These are phyloP conservation scores for Amanita thiersii DNA, from an alignment of 768 basidiomycete genomes.

Conservation along the genomic window DNA sequence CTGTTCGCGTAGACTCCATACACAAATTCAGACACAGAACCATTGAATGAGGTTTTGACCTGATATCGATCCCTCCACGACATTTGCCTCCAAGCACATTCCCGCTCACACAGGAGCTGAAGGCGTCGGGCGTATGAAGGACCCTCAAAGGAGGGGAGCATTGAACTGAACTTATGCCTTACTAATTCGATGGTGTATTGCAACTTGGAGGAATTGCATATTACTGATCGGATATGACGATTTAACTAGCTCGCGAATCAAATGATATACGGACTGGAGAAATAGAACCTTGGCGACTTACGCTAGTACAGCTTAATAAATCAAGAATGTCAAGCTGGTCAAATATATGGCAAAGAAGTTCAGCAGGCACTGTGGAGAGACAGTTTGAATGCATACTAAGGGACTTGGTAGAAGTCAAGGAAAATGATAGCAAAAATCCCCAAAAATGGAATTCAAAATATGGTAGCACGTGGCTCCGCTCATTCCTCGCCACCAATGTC, in stretches of 20 bases:
- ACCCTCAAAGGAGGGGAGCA: conserved; percentile 20
- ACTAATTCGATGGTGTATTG: conserved; percentile 43
- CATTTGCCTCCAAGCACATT: conserved; percentile 40
- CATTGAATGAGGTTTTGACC: conserved; percentile 33
- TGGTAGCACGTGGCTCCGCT: conserved; percentile 4
- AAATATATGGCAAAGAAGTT: conserved; percentile 19
- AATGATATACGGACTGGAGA: conserved; percentile 1
- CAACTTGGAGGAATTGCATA: conserved; percentile 34
- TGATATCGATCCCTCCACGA: conserved; percentile 28
- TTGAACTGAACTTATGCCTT: conserved; percentile 34
- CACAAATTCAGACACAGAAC: conserved; percentile 42
- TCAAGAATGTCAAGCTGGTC: conserved; percentile 16
- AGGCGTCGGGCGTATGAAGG: conserved; percentile 33
- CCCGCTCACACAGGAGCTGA: conserved; percentile 29
- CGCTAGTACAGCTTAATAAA: conserved; percentile 13
- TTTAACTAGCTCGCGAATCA: conserved; percentile 21
- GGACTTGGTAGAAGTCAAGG: background rate
- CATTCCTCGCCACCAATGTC: background rate
- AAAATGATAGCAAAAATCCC: conserved; percentile 8
- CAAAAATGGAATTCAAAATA: conserved; percentile 6
- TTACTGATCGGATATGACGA: conserved; percentile 29
- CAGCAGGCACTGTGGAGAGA: conserved; percentile 13
- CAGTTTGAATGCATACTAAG: too few species aligned
- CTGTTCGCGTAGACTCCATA: conserved; percentile 44
- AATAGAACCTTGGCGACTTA: conserved; percentile 6